These are phyloP conservation scores for Rhododendron williamsianum DNA, from an alignment of 148 eudicot species.

Conservation along the genomic window DNA sequence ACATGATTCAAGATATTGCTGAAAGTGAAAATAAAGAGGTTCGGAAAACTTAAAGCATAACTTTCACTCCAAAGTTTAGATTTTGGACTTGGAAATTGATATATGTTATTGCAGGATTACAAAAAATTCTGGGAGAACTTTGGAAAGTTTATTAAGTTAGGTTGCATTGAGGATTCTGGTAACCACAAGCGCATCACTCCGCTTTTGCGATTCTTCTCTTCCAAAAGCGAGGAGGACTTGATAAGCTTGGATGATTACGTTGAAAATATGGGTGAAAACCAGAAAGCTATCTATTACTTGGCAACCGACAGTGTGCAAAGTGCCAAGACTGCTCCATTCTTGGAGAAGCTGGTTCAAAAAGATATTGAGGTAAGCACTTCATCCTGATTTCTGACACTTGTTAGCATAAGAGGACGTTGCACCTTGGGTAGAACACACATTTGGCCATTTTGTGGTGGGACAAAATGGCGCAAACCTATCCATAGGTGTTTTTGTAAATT, in stretches of 20 bases:
- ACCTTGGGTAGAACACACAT: background rate
- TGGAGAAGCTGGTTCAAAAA: slow-evolving; percentile 88
- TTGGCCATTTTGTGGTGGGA: background rate
- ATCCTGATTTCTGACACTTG: background rate
- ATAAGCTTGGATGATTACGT: slow-evolving; percentile 94
- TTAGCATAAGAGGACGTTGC: background rate
- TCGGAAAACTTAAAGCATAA: background rate
- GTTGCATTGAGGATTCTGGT: slow-evolving; percentile 94
- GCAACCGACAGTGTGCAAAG: slow-evolving; percentile 95
- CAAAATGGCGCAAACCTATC: background rate
- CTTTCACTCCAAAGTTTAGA: background rate
- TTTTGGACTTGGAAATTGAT: slow-evolving; percentile 3
- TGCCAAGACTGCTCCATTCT: slow-evolving; percentile 91
- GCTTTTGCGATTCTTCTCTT: slow-evolving; percentile 70
- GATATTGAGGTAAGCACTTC: slow-evolving; percentile 67
- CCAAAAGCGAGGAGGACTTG: slow-evolving; percentile 80
- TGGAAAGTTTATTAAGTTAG: slow-evolving; percentile 87
- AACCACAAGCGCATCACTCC: slow-evolving; percentile 93
- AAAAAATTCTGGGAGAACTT: slow-evolving; percentile 99
- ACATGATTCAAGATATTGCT: slow-evolving; percentile 91
- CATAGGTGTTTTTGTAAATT: background rate
- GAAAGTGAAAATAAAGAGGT: slow-evolving; percentile 96
- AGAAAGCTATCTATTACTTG: slow-evolving; percentile 88
- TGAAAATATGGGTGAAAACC: slow-evolving; percentile 94
- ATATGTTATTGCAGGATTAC: slow-evolving; percentile 54